phyloP scores from a whole-genome alignment of 1,284 basidiomycete genomes.

The Volvariella surrecta region DNA sequence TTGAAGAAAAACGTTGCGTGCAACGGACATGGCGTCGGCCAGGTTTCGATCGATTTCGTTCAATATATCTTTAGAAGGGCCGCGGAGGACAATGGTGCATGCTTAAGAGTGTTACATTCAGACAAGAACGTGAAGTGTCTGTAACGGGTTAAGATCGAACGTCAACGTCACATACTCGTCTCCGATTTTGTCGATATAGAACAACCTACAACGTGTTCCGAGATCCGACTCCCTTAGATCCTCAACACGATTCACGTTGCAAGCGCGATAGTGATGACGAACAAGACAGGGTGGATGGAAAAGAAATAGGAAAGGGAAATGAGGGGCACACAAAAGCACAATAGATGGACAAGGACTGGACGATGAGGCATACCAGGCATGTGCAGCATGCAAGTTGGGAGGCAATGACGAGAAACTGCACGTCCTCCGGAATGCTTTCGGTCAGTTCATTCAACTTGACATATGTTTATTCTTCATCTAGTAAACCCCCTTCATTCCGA shows the following conservation, averaged over 20 bases:
- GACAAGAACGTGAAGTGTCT: slow-evolving; percentile 97
- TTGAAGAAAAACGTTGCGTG: slow-evolving; percentile 97
- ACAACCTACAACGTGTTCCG: slow-evolving; percentile 89
- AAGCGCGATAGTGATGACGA: too few species aligned
- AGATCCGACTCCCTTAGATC: slow-evolving; percentile 90
- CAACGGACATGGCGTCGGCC: slow-evolving; percentile 96
- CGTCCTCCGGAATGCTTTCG: too few species aligned
- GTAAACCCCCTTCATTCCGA: too few species aligned
- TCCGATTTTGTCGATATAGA: slow-evolving; percentile 95
- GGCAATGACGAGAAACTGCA: too few species aligned
- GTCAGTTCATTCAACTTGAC: too few species aligned
- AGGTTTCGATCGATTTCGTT: slow-evolving; percentile 98
- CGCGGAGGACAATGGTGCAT: slow-evolving; percentile 97
- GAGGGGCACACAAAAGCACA: too few species aligned
- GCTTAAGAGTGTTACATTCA: slow-evolving; percentile 89
- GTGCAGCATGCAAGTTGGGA: too few species aligned
- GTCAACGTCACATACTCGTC: slow-evolving; percentile 68
- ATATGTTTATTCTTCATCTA: too few species aligned
- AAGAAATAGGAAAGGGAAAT: too few species aligned
- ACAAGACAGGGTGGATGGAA: too few species aligned
- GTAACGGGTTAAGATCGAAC: slow-evolving; percentile 3
- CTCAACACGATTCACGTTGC: slow-evolving; percentile 95
- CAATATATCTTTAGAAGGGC: slow-evolving; percentile 95
- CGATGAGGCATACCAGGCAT: too few species aligned
- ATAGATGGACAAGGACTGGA: too few species aligned